A percentile compares a stretch with the other conserved stretches of the same genome.
Evolutionary conservation across 495 filamentous ascomycete genomes (phyloP).

Genomic region (Aspergillus conjunctus): DNA sequence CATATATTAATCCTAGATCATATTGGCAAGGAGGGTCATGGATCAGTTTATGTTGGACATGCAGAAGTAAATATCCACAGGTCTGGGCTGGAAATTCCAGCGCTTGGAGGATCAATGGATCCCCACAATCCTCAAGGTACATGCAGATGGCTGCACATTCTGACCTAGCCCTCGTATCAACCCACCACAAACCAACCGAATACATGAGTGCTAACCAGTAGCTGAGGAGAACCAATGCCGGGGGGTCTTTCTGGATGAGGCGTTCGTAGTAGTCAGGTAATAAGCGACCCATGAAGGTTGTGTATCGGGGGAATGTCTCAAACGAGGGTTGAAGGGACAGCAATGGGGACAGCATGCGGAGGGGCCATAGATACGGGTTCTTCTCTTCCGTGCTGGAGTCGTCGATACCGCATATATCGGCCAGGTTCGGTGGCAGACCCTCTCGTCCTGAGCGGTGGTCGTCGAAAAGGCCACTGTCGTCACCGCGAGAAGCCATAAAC

Average conservation of each 20-base stretch:
- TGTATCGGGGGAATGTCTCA: constrained; percentile 26
- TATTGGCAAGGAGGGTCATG: not conserved
- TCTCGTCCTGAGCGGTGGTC: constrained; percentile 36
- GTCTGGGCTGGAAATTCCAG: constrained; percentile 19
- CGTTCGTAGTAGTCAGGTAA: constrained; percentile 34
- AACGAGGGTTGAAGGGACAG: constrained; percentile 27
- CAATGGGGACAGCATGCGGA: constrained; percentile 40
- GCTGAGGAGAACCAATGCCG: constrained; percentile 46
- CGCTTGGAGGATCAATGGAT: constrained; percentile 9
- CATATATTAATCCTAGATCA: not conserved
- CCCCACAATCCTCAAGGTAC: constrained; percentile 34
- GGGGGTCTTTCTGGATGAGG: constrained; percentile 41
- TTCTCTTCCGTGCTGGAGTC: constrained; percentile 37
- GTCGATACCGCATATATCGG: constrained; percentile 43
- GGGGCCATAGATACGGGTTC: constrained; percentile 44
- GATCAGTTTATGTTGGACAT: not conserved
- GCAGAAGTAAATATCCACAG: constrained; percentile 19
- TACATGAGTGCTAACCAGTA: constrained; percentile 49
- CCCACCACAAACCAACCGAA: constrained; percentile 42
- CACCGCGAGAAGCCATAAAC: constrained; percentile 37
- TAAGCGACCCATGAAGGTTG: constrained; percentile 42
- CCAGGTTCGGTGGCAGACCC: constrained; percentile 40
- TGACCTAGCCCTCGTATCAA: constrained; percentile 38
- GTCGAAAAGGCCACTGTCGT: constrained; percentile 29
- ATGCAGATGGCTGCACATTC: constrained; percentile 52